Percentiles rank a stretch among this genome's conserved stretches.
Conservation (phyloP, 2,329 filamentous ascomycete species). For the Exophiala sp. region DNA sequence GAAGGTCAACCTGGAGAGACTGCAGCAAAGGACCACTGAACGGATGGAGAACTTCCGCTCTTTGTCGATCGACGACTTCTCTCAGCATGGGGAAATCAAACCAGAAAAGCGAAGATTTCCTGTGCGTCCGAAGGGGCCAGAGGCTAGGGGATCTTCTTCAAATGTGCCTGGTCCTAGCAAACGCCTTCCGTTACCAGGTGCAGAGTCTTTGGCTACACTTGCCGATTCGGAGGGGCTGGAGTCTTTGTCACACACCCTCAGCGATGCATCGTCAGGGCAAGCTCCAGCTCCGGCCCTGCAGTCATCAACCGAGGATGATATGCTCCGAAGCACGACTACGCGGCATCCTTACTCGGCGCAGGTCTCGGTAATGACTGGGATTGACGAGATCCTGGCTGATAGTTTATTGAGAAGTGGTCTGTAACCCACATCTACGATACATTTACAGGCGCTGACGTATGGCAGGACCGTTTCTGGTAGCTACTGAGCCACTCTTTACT, state of each 20-base stretch:
- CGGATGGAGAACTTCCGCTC: slow-evolving; percentile 15
- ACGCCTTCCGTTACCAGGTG: background rate
- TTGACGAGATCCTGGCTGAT: slow-evolving; percentile 5
- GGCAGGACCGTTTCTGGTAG: slow-evolving; percentile 10
- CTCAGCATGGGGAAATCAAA: slow-evolving; percentile 6
- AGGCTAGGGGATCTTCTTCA: background rate
- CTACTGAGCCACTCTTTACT: slow-evolving; percentile 5
- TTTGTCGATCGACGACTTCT: slow-evolving; percentile 12
- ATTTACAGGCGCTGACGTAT: background rate
- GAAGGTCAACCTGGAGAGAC: slow-evolving; percentile 13
- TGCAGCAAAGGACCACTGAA: slow-evolving; percentile 10
- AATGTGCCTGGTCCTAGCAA: background rate
- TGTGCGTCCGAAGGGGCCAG: background rate
- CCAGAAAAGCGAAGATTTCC: slow-evolving; percentile 1
- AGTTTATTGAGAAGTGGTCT: slow-evolving; percentile 10
- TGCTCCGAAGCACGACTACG: background rate
- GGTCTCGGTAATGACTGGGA: slow-evolving; percentile 2
- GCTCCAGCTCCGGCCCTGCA: background rate
- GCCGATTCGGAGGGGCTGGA: no score
- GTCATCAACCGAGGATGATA: background rate
- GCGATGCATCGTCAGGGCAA: background rate
- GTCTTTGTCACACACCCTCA: no score
- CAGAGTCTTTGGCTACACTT: background rate
- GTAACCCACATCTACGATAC: background rate
- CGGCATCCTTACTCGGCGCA: slow-evolving; percentile 2